Conservation (phyloP, 2,329 filamentous ascomycete species). For the Seiridium cupressi region DNA sequence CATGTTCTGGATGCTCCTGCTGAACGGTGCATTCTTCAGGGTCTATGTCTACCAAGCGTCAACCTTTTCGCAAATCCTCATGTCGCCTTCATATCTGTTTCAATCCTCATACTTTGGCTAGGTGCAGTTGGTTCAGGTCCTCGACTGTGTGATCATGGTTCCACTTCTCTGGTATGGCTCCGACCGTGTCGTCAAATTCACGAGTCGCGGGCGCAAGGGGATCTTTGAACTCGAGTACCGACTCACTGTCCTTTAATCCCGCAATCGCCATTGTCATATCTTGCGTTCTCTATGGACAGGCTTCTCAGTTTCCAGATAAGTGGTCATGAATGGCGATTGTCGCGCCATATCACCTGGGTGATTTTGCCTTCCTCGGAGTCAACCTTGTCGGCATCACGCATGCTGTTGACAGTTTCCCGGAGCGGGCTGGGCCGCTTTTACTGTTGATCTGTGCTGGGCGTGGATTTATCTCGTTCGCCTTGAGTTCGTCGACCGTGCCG, state of each 20-base stretch:
- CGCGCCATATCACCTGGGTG: conserved; percentile 15
- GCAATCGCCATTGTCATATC: conserved; percentile 6
- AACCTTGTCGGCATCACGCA: conserved; percentile 26
- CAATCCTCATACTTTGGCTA: conserved; percentile 13
- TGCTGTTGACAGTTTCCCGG: conserved; percentile 24
- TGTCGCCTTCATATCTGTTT: conserved; percentile 16
- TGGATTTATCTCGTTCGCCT: conserved; percentile 22
- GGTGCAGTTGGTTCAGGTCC: conserved; percentile 17
- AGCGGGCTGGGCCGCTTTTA: conserved; percentile 23
- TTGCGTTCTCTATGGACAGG: conserved; percentile 11
- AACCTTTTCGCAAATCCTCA: conserved; percentile 18
- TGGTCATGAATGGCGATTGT: conserved; percentile 18
- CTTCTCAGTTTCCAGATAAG: conserved; percentile 31
- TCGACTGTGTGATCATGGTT: conserved; percentile 15
- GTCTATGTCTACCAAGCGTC: conserved; percentile 21
- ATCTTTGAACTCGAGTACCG: conserved; percentile 12
- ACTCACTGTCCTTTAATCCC: conserved; percentile 7
- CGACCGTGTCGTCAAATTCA: conserved; percentile 12
- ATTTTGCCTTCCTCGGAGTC: conserved; percentile 24
- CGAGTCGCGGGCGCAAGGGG: conserved; percentile 2
- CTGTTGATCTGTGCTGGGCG: conserved; percentile 21
- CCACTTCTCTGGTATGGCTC: conserved; percentile 19
- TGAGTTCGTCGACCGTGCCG: conserved; percentile 20
- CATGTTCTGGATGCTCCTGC: conserved; percentile 18
- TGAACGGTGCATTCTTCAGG: conserved; percentile 22